Evolutionary conservation across 345 rosid genomes (phyloP).

Genomic region (Brassica rapa): DNA sequence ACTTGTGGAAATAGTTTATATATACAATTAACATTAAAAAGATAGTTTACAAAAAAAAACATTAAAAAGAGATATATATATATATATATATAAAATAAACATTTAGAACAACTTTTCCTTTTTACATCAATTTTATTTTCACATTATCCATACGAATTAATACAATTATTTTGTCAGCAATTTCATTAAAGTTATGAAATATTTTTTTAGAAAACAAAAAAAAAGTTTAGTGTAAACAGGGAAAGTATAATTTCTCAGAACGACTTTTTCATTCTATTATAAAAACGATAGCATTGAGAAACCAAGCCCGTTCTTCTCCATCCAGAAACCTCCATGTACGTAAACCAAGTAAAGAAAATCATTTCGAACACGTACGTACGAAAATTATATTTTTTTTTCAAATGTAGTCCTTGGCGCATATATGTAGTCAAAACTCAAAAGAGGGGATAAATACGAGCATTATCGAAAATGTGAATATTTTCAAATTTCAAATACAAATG

Average conservation of each 20-base stretch:
- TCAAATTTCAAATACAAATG: background rate
- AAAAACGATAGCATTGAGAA: conserved; percentile 3
- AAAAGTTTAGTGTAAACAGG: background rate
- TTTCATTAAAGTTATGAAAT: background rate
- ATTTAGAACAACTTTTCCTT: background rate
- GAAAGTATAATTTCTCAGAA: background rate
- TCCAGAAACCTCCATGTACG: conserved; percentile 7
- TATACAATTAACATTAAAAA: background rate
- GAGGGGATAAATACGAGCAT: conserved; percentile 14
- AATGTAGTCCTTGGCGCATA: background rate
- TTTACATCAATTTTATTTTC: background rate
- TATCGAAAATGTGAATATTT: background rate
- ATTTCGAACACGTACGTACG: conserved; percentile 26
- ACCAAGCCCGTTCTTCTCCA: conserved; percentile 21
- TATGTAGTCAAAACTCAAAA: conserved; percentile 11
- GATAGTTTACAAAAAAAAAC: no score
- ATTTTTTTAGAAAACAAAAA: background rate
- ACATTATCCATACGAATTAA: background rate
- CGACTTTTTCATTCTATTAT: background rate
- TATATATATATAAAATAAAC: background rate
- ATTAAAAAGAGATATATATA: no score
- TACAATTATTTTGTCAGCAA: background rate
- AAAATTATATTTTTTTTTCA: background rate
- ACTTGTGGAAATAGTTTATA: background rate
- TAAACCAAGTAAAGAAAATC: background rate